phyloP scores from a whole-genome alignment of 2,329 filamentous ascomycete species.

The Pseudocercospora fijiensis region DNA sequence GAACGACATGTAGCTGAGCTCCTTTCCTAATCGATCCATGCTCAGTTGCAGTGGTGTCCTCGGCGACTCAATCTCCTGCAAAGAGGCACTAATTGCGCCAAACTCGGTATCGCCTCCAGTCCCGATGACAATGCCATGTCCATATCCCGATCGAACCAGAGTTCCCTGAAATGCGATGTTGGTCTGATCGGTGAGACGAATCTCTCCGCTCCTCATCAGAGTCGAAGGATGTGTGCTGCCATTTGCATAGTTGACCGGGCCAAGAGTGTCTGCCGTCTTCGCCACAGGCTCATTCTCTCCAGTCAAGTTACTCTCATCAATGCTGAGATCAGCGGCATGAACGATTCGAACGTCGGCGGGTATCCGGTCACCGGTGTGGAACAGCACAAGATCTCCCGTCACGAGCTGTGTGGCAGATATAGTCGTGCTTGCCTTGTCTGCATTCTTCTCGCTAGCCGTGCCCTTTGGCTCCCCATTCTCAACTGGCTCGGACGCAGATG shows the following conservation, averaged over 20 bases:
- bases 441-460: constrained; percentile 57
- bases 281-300: constrained; percentile 92
- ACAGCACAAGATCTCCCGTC: constrained; percentile 87
- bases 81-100: constrained; percentile 89
- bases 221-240: constrained; percentile 24
- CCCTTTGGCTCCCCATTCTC: constrained; percentile 50
- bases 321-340: constrained; percentile 81
- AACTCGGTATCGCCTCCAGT: constrained; percentile 94
- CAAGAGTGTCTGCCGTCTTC: constrained; percentile 67
- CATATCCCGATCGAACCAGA: constrained; percentile 88
- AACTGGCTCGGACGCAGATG: constrained; percentile 15
- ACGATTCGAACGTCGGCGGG: constrained; percentile 95
- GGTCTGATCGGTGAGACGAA: constrained; percentile 69
- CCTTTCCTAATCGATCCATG: constrained; percentile 96
- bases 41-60: constrained; percentile 89
- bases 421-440: constrained; percentile 75
- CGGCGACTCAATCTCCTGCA: constrained; percentile 93
- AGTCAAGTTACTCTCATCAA: constrained; percentile 95
- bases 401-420: constrained; percentile 86
- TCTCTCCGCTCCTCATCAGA: constrained; percentile 54
- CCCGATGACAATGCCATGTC: constrained; percentile 94
- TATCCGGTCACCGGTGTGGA: constrained; percentile 93
- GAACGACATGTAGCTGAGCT: constrained; percentile 95
- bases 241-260: constrained; percentile 28
- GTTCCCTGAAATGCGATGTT: constrained; percentile 99